phyloP scores from a whole-genome alignment of 2,329 filamentous ascomycete genomes.

The Chalaropsis ovoidea region DNA sequence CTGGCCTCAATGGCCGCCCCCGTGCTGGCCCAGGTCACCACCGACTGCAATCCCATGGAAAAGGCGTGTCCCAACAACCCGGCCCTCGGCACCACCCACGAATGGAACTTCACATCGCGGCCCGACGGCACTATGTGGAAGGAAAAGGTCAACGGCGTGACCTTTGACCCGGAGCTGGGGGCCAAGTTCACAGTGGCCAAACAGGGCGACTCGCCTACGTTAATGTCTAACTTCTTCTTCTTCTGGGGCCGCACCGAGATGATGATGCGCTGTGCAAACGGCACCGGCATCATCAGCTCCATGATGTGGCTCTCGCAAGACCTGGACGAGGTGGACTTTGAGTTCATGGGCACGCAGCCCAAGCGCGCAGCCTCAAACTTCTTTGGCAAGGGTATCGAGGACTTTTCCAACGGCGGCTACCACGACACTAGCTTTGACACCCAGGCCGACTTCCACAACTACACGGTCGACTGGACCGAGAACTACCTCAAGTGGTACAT shows the following conservation, averaged over 20 bases:
- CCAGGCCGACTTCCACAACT: conserved; percentile 59
- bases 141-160: conserved; percentile 53
- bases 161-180: conserved; percentile 51
- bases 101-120: conserved; percentile 54
- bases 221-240: conserved; percentile 72
- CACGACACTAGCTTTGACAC: conserved; percentile 45
- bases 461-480: conserved; percentile 63
- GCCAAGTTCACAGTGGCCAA: conserved; percentile 62
- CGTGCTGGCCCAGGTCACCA: conserved; percentile 61
- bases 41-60: conserved; percentile 67
- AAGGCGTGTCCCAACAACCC: conserved; percentile 58
- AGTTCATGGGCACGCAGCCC: conserved; percentile 60
- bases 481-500: conserved; percentile 58
- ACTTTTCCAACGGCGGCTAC: conserved; percentile 53
- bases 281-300: conserved; percentile 66
- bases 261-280: conserved; percentile 63
- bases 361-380: conserved; percentile 61
- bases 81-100: conserved; percentile 56
- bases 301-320: conserved; percentile 78
- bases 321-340: conserved; percentile 81
- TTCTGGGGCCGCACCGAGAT: conserved; percentile 76
- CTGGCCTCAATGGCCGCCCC: conserved; percentile 35
- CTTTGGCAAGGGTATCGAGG: conserved; percentile 62
- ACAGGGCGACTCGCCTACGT: conserved; percentile 65
- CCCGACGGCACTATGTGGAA: conserved; percentile 56